Evolutionary conservation across 352 stramenopile species (phyloP).

Genomic region (Pythium aquatile): DNA sequence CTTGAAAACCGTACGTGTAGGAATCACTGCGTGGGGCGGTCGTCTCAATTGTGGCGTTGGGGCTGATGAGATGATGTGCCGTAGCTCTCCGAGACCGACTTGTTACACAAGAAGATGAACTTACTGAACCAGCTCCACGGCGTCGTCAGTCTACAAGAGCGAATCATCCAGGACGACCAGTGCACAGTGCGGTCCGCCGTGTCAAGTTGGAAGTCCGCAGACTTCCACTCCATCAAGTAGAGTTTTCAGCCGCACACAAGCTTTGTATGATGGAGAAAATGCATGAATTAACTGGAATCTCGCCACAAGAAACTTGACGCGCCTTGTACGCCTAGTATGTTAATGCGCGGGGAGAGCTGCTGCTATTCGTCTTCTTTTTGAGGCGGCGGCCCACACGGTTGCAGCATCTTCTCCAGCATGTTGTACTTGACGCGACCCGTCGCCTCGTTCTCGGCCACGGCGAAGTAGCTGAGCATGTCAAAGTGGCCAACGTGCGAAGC

Average conservation of each 20-base stretch:
- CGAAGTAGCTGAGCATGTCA: conserved; percentile 98
- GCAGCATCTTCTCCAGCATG: conserved; percentile 90
- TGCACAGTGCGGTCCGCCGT: conserved; percentile 64
- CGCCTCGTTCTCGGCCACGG: conserved; percentile 96
- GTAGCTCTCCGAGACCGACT: conserved; percentile 50
- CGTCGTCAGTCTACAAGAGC: conserved; percentile 50
- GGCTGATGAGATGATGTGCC: neutral
- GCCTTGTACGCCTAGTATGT: neutral
- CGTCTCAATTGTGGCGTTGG: too few species aligned
- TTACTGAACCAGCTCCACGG: conserved; percentile 56
- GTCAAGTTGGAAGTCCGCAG: conserved; percentile 66
- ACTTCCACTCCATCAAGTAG: conserved; percentile 14
- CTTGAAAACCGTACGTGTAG: conserved; percentile 34
- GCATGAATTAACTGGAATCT: neutral
- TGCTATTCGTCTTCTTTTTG: conserved; percentile 75
- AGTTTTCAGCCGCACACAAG: neutral
- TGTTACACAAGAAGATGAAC: conserved; percentile 51
- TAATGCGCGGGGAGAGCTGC: neutral
- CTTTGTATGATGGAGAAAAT: neutral
- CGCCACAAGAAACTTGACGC: neutral
- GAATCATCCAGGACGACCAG: conserved; percentile 59
- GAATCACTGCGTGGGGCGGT: neutral
- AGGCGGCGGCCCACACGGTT: conserved; percentile 71
- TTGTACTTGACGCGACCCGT: conserved; percentile 90
- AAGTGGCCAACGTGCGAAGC: conserved; percentile 96